Conservation (phyloP, 306 rosid species). For the Ziziphus jujuba region DNA sequence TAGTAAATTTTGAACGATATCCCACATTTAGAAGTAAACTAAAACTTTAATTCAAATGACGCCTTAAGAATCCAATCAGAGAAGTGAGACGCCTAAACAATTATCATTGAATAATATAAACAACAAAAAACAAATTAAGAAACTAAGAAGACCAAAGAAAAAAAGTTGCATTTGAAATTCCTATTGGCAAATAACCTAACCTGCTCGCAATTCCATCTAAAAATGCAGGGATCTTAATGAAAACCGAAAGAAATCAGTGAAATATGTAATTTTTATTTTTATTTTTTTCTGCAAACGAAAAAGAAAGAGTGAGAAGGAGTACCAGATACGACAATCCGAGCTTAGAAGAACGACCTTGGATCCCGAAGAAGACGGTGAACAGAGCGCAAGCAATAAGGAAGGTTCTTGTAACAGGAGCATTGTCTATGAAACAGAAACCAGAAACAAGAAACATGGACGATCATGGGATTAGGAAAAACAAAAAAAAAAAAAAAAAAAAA, state of each 20-base stretch:
- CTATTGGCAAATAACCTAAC: constrained; percentile 16
- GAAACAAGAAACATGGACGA: constrained; percentile 35
- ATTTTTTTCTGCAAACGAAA: neutral
- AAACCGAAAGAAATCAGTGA: neutral
- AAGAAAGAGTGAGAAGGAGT: constrained; percentile 3
- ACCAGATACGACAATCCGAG: constrained; percentile 94
- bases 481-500: neutral
- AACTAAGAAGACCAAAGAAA: too few species aligned
- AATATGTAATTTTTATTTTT: neutral
- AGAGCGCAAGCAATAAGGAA: constrained; percentile 67
- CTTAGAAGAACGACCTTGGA: constrained; percentile 73
- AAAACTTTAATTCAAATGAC: constrained; percentile 4
- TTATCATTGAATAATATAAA: neutral
- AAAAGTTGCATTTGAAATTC: neutral
- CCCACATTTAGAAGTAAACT: neutral
- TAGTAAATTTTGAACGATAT: neutral
- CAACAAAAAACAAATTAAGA: neutral
- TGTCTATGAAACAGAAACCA: constrained; percentile 59
- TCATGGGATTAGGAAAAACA: constrained; percentile 15
- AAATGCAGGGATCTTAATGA: neutral
- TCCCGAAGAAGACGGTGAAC: constrained; percentile 87
- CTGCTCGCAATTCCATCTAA: constrained; percentile 17
- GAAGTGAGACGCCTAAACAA: neutral
- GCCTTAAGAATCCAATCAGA: constrained; percentile 2
- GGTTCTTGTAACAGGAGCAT: constrained; percentile 88